Conservation (phyloP, 164 flowering plant genomes). For the Aristolochia fimbriata region DNA sequence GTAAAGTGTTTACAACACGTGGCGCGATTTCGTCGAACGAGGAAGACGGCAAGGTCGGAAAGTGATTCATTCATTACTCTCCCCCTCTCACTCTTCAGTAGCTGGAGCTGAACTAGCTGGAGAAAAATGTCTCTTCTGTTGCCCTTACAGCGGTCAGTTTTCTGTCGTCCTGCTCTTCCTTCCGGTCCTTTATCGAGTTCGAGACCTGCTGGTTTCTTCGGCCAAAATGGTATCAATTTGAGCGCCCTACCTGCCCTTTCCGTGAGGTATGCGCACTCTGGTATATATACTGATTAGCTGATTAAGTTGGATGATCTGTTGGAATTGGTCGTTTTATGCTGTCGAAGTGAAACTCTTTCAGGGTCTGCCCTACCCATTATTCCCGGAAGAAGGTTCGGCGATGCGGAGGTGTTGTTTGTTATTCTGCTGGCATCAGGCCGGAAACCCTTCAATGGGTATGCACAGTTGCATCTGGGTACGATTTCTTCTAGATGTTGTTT, state of each 20-base stretch:
- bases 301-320: too few relatives aligned
- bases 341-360: conserved; percentile 2
- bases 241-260: not conserved
- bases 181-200: not conserved
- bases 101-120: not conserved
- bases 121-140: conserved; percentile 5
- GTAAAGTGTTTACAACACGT: too few relatives aligned
- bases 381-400: not conserved
- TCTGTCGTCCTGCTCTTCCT: not conserved
- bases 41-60: too few relatives aligned
- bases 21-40: too few relatives aligned
- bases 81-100: not conserved
- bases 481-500: not conserved
- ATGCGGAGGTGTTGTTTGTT: conserved; percentile 2
- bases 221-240: not conserved
- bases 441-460: conserved; percentile 13
- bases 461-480: conserved; percentile 9
- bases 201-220: not conserved
- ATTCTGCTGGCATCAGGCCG: not conserved
- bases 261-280: not conserved
- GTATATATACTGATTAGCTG: too few relatives aligned
- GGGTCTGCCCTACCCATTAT: not conserved
- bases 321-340: too few relatives aligned
- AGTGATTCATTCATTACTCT: too few relatives aligned
- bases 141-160: not conserved